These are phyloP conservation scores for Starmerella roubikii DNA, from an alignment of 805 yeast genomes.

Conservation along the genomic window DNA sequence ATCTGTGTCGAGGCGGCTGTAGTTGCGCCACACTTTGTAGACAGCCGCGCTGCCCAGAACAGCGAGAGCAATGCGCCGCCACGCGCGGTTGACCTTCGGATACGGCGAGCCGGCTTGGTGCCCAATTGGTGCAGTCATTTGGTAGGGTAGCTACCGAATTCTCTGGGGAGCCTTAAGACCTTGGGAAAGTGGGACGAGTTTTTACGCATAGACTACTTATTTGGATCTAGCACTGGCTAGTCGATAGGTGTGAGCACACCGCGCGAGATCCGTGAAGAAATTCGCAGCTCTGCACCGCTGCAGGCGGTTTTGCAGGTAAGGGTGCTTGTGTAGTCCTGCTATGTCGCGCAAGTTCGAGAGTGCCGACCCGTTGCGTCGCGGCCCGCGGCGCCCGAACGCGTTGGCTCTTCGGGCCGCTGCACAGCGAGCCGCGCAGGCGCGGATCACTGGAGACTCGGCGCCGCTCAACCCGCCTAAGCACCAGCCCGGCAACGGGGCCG, in stretches of 20 bases:
- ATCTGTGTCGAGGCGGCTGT: constrained; percentile 13
- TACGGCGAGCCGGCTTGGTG: constrained; percentile 20
- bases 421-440: constrained; percentile 2
- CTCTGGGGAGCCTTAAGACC: too few species aligned
- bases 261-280: too few species aligned
- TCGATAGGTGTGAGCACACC: too few species aligned
- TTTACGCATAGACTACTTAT: too few species aligned
- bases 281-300: too few species aligned
- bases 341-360: constrained; percentile 19
- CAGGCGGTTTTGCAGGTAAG: too few species aligned
- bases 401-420: constrained; percentile 8
- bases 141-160: background rate
- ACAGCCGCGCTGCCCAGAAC: constrained; percentile 21
- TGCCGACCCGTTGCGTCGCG: constrained; percentile 19
- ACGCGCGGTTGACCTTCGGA: constrained; percentile 23
- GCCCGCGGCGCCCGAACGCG: constrained; percentile 16
- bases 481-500: constrained; percentile 5
- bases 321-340: too few species aligned
- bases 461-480: constrained; percentile 9
- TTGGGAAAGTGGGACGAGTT: too few species aligned
- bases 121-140: constrained; percentile 8
- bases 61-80: constrained; percentile 22
- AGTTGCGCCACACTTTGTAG: constrained; percentile 20
- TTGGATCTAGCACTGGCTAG: too few species aligned
- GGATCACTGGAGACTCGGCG: background rate